Percentiles rank a stretch among this genome's conserved stretches.
These are phyloP conservation scores for Hydrangea macrophylla DNA, from an alignment of 148 eudicot genomes.

Conservation along the genomic window DNA sequence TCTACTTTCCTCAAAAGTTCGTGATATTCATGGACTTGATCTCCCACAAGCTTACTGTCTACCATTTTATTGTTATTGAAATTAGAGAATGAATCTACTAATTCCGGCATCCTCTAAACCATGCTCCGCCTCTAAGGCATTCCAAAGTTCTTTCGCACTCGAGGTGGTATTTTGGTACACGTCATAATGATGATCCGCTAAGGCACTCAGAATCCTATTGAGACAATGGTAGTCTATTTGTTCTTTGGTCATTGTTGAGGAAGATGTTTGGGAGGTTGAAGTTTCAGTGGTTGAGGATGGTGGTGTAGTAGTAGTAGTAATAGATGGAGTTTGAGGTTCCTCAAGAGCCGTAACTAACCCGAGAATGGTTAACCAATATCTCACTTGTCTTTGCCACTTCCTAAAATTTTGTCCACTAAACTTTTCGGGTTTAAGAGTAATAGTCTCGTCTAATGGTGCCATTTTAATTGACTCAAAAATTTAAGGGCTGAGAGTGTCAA, in stretches of 20 bases:
- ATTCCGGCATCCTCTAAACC: neutral
- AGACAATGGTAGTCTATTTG: neutral
- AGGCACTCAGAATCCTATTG: neutral
- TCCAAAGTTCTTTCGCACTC: neutral
- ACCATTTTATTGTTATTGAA: constrained; percentile 7
- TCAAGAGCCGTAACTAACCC: too few species aligned
- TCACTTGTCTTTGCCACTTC: too few species aligned
- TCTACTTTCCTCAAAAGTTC: neutral
- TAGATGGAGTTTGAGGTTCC: too few species aligned
- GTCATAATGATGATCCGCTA: neutral
- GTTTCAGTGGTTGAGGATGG: too few species aligned
- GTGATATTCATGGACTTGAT: constrained; percentile 2
- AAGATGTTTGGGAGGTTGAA: too few species aligned
- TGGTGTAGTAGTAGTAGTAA: too few species aligned
- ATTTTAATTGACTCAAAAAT: too few species aligned
- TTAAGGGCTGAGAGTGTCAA: too few species aligned
- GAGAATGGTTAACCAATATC: too few species aligned
- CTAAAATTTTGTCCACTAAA: too few species aligned
- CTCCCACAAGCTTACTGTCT: neutral
- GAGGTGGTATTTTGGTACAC: neutral
- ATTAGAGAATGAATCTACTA: neutral
- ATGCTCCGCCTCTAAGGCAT: neutral
- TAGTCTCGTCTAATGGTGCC: too few species aligned
- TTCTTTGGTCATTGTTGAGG: neutral
- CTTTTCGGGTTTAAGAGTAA: too few species aligned